Conservation (phyloP, 1,284 basidiomycete species). For the Austropuccinia psidii region DNA sequence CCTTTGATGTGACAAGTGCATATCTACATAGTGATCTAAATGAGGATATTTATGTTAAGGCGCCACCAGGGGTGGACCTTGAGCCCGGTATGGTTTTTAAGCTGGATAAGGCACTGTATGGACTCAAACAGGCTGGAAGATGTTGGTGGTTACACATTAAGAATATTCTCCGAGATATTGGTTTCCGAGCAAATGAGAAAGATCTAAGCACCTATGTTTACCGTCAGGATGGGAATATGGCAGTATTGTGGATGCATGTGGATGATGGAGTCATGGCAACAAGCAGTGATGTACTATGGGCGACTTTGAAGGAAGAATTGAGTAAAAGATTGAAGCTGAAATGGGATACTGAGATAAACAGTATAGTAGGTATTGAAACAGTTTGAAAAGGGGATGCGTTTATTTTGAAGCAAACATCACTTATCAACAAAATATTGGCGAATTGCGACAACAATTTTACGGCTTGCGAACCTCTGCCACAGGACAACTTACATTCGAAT, state of each 20-base stretch:
- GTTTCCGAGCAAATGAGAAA: neutral
- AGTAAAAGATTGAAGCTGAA: neutral
- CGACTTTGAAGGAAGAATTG: neutral
- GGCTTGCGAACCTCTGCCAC: neutral
- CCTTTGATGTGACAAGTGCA: constrained; percentile 21
- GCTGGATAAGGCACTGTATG: neutral
- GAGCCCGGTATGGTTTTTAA: neutral
- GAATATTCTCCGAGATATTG: neutral
- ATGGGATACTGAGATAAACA: neutral
- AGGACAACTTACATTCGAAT: neutral
- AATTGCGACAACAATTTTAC: neutral
- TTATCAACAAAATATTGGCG: neutral
- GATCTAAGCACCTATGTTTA: neutral
- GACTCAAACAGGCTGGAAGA: constrained; percentile 6
- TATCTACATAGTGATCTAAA: constrained; percentile 18
- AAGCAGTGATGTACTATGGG: neutral
- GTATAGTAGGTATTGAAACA: neutral
- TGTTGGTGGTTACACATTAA: constrained; percentile 18
- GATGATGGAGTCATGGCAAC: constrained; percentile 2
- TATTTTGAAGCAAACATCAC: neutral
- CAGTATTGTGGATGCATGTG: neutral
- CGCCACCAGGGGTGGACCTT: neutral
- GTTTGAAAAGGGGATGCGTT: neutral
- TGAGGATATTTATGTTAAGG: constrained; percentile 6
- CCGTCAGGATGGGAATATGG: neutral